These are phyloP conservation scores for Paramecium sexaurelia DNA, from an alignment of 73 alveolate genomes.

Conservation along the genomic window DNA sequence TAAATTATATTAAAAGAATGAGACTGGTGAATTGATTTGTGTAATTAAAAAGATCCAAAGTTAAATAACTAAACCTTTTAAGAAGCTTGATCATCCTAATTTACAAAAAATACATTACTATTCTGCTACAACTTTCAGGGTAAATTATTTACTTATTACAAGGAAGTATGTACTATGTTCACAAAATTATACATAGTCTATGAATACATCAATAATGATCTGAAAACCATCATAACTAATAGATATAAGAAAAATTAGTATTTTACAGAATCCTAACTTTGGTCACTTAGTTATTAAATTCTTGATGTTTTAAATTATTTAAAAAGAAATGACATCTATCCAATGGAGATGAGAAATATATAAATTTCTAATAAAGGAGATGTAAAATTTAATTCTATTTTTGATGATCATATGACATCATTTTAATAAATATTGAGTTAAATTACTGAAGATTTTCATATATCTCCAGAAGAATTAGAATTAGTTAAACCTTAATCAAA, in stretches of 20 bases:
- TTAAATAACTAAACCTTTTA: not conserved
- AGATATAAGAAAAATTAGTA: not conserved
- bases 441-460: not conserved
- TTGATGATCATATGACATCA: not conserved
- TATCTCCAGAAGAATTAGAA: slow-evolving; percentile 48
- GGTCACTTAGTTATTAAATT: not conserved
- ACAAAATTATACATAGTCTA: not conserved
- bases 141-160: not conserved
- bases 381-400: slow-evolving; percentile 9
- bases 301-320: not conserved
- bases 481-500: not conserved
- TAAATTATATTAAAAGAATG: slow-evolving; percentile 9
- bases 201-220: slow-evolving; percentile 23
- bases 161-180: slow-evolving; percentile 13
- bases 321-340: not conserved
- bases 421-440: not conserved
- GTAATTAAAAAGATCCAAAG: not conserved
- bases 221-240: not conserved
- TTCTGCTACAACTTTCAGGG: not conserved
- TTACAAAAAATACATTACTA: not conserved
- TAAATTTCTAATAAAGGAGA: slow-evolving; percentile 15
- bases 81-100: slow-evolving; percentile 15
- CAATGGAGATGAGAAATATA: not conserved
- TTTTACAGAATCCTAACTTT: not conserved
- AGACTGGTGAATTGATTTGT: slow-evolving; percentile 38